Conservation (phyloP, 2,329 filamentous ascomycete species). For the Aspergillus carbonarius region DNA sequence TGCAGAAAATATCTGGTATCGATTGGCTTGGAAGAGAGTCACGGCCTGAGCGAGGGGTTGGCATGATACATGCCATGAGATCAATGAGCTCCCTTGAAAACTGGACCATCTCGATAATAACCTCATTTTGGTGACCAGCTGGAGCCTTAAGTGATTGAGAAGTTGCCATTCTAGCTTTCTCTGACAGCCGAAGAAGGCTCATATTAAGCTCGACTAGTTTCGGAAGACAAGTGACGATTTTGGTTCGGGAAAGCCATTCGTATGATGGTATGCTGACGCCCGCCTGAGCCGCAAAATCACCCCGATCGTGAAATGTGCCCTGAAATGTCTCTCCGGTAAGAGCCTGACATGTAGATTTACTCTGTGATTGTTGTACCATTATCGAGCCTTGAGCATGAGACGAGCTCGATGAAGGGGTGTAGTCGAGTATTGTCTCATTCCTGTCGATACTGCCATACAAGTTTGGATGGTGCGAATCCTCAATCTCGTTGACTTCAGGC, state of each 20-base stretch:
- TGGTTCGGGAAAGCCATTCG: background rate
- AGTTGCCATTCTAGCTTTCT: background rate
- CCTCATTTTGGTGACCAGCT: background rate
- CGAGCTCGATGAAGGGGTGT: background rate
- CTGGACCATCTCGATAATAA: background rate
- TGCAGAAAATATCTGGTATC: background rate
- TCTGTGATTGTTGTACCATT: background rate
- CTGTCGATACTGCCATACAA: background rate
- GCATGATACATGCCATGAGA: background rate
- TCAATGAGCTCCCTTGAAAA: background rate
- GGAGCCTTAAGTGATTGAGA: background rate
- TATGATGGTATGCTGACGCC: background rate
- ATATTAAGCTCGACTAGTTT: background rate
- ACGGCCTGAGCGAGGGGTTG: background rate
- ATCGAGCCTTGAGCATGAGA: background rate
- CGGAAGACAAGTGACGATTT: background rate
- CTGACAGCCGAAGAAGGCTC: background rate
- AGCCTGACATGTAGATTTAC: background rate
- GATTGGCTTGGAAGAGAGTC: background rate
- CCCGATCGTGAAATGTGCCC: background rate
- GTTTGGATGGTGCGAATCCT: background rate
- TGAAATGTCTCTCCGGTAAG: background rate
- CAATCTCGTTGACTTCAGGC: background rate
- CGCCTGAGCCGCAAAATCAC: background rate
- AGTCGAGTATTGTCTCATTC: background rate